Percentiles rank a stretch among this genome's conserved stretches.
Conservation (phyloP, 2,329 filamentous ascomycete genomes). For the Aspergillus sp. region DNA sequence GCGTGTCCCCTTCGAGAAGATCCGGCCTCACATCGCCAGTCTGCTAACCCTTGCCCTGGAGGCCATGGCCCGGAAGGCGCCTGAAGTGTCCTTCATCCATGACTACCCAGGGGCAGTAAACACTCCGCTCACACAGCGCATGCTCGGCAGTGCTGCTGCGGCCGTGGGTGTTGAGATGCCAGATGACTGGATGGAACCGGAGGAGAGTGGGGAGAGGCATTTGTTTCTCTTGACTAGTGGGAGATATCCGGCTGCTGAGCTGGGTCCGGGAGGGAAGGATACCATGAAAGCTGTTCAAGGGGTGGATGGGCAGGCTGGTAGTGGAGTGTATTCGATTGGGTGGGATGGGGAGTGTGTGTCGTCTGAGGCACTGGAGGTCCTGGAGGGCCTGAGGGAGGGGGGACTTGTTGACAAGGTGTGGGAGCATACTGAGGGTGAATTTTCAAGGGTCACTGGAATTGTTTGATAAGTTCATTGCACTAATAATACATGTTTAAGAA, state of each 20-base stretch:
- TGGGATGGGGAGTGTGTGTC: neutral
- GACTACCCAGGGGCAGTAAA: neutral
- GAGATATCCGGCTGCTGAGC: neutral
- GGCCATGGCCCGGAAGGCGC: neutral
- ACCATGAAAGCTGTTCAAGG: neutral
- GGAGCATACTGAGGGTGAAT: constrained; percentile 4
- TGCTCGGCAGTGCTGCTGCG: neutral
- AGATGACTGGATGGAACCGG: neutral
- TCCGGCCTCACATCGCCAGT: neutral
- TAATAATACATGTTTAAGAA: no score
- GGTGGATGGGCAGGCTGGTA: neutral
- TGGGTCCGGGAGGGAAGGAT: rapidly evolving
- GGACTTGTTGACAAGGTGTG: constrained; percentile 2
- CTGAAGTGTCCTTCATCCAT: constrained; percentile 1
- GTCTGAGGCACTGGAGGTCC: neutral
- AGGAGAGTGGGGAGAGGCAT: constrained; percentile 8
- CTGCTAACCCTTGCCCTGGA: constrained; percentile 2
- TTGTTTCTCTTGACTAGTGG: constrained; percentile 8
- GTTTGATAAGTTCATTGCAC: neutral
- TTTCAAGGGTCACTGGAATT: neutral
- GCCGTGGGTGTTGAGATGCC: neutral
- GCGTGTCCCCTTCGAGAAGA: neutral
- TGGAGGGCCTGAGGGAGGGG: neutral
- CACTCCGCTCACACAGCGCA: neutral
- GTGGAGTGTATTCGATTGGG: constrained; percentile 5